phyloP scores from a whole-genome alignment of 78 protist species.

The Corallochytrium limacisporum region DNA sequence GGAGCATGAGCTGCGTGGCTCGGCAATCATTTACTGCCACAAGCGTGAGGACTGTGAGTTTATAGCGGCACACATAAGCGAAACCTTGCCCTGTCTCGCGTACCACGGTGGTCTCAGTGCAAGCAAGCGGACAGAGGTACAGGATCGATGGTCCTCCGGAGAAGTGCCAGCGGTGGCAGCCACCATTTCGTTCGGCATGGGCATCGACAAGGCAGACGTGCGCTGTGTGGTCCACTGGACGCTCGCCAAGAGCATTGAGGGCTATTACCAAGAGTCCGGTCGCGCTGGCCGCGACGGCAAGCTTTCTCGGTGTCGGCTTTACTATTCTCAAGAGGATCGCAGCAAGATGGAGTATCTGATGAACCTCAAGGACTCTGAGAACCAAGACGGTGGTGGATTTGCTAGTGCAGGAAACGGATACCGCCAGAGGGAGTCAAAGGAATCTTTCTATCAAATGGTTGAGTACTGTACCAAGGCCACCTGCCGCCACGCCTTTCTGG shows the following conservation, averaged over 20 bases:
- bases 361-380: too few relatives aligned
- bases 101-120: slow-evolving; percentile 72
- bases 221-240: slow-evolving; percentile 90
- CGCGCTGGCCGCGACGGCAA: slow-evolving; percentile 89
- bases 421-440: too few relatives aligned
- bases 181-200: slow-evolving; percentile 99
- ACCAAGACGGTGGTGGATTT: too few relatives aligned
- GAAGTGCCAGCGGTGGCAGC: slow-evolving; percentile 66
- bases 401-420: too few relatives aligned
- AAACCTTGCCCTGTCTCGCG: not conserved
- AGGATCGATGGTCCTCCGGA: slow-evolving; percentile 61
- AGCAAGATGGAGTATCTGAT: not conserved
- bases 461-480: too few relatives aligned
- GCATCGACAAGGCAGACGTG: slow-evolving; percentile 91
- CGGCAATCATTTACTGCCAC: slow-evolving; percentile 79
- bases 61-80: slow-evolving; percentile 28
- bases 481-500: too few relatives aligned
- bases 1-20: not conserved
- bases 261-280: slow-evolving; percentile 88
- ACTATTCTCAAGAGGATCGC: slow-evolving; percentile 41
- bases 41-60: slow-evolving; percentile 54
- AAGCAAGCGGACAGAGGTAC: slow-evolving; percentile 35
- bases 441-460: too few relatives aligned
- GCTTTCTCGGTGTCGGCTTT: slow-evolving; percentile 49
- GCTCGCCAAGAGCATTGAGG: slow-evolving; percentile 92